Base-by-base conservation (phyloP, 2,329 filamentous ascomycete genomes). In the Magnaporthiopsis poae region DNA sequence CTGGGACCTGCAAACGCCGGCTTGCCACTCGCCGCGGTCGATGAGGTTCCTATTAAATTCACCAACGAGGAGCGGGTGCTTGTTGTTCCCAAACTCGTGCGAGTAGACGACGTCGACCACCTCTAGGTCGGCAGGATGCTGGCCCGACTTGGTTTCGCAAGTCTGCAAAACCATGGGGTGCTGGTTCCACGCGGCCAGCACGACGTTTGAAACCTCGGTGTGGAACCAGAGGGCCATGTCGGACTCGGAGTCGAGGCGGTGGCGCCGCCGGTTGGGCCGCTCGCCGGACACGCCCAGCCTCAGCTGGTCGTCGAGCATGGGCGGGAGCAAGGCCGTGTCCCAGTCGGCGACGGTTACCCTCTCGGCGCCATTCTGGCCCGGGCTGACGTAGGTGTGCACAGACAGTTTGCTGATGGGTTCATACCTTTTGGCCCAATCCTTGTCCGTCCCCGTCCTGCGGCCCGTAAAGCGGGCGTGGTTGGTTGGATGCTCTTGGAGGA, bases 201-300 rank as follows among this genome's bases (percentile, higher is more conserved):
- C 64, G 27, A 67, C 59, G 35, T 67, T 66, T 11, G 66, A 67
- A 11, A 67, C 36, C 27, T 67, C 66, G 18, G 60, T 64, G 29
- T 67, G 60, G 33, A 66, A 66, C 66, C 66, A 67, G 35, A 52
- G n/a, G 9, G 15, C 61, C 21, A 29, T 29, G 59, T 67, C 64
- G 21, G 56, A 35, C 31, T 67, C 61, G n/a, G 61, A 33, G 31
- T 61, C 61, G 15, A 66, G 46, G 35, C 64, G 66, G 64, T 64
- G 66, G 4, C 9, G 5, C 12, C 64, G 39, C 18, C 11, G 29
- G 33, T 67, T 67, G 11, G 61, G 52, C 29, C 9, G 61, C 21
- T 29, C 25, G 18, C 27, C 66, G n/a, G 31, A 61, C 35, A 46
- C 33, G 52, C 21, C 60, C 35, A 61, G 21, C 59, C 66, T 64